Percentiles rank a stretch among this genome's conserved stretches.
phyloP scores from a whole-genome alignment of 2,329 filamentous ascomycete genomes.

The Fusarium xyrophilum region DNA sequence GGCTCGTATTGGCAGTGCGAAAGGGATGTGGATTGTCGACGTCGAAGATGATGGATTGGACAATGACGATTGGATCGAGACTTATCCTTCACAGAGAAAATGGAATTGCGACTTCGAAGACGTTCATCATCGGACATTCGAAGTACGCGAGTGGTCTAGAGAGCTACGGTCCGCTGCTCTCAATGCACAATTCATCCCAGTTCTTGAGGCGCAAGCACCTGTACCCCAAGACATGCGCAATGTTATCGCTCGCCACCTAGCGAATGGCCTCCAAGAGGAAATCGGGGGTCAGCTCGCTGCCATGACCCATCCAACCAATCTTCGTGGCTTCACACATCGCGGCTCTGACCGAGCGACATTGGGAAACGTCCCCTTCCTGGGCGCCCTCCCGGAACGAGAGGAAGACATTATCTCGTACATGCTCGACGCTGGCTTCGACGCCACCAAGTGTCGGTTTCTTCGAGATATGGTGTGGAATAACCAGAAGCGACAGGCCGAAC shows the following conservation, averaged over 20 bases:
- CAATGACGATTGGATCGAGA: conserved; percentile 68
- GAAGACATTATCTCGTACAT: conserved; percentile 62
- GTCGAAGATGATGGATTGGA: conserved; percentile 50
- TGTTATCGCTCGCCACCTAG: conserved; percentile 58
- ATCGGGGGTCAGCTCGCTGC: conserved; percentile 60
- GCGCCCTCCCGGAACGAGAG: conserved; percentile 56
- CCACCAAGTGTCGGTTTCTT: conserved; percentile 55
- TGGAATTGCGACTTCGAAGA: conserved; percentile 63
- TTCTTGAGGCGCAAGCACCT: conserved; percentile 67
- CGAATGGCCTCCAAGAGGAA: conserved; percentile 57
- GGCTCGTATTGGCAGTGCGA: conserved; percentile 73
- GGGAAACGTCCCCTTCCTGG: conserved; percentile 53
- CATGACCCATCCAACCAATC: conserved; percentile 56
- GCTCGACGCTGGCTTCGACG: conserved; percentile 67
- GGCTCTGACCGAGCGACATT: conserved; percentile 50
- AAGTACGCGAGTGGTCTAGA: conserved; percentile 58
- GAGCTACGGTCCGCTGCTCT: conserved; percentile 57
- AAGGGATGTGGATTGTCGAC: conserved; percentile 77
- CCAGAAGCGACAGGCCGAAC: conserved; percentile 60
- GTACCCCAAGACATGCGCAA: conserved; percentile 53
- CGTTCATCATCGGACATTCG: conserved; percentile 66
- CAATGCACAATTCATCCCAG: conserved; percentile 72
- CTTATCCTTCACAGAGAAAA: conserved; percentile 72
- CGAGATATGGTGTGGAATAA: conserved; percentile 56
- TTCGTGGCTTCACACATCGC: conserved; percentile 62